Conservation (phyloP, 768 basidiomycete genomes). For the Leucocoprinus leucothites region DNA sequence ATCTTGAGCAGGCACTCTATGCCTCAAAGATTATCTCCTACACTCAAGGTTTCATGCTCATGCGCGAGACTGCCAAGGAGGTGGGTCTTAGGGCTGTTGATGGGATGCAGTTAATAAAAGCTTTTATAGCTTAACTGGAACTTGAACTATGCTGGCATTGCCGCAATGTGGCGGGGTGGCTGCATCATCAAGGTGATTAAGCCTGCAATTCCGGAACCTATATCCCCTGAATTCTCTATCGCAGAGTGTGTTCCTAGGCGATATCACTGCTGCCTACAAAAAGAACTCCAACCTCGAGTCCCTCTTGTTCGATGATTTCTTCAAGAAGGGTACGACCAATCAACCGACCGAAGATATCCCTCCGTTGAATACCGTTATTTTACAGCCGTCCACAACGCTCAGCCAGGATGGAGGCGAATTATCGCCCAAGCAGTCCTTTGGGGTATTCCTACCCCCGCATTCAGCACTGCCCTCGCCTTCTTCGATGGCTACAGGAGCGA, state of each 20-base stretch:
- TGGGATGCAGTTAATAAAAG: not conserved
- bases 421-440: constrained; percentile 95
- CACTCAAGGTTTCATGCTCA: constrained; percentile 99
- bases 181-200: constrained; percentile 90
- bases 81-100: constrained; percentile 29
- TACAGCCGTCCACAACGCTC: constrained; percentile 85
- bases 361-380: constrained; percentile 6
- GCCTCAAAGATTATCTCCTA: constrained; percentile 99
- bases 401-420: constrained; percentile 97
- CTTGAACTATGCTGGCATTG: constrained; percentile 97
- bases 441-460: constrained; percentile 98
- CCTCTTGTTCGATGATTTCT: constrained; percentile 94
- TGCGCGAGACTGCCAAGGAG: constrained; percentile 97
- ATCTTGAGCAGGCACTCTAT: constrained; percentile 98
- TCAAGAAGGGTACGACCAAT: constrained; percentile 71
- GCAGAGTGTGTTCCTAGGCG: constrained; percentile 88
- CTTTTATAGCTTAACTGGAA: constrained; percentile 68
- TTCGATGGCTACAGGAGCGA: constrained; percentile 99
- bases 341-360: not conserved
- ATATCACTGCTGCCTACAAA: constrained; percentile 87
- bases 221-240: not conserved
- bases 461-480: constrained; percentile 97
- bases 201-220: not conserved
- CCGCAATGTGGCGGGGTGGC: constrained; percentile 99
- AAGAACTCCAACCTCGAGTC: constrained; percentile 86